phyloP scores from a whole-genome alignment of 805 yeast species.

The Barnettozyma populi region DNA sequence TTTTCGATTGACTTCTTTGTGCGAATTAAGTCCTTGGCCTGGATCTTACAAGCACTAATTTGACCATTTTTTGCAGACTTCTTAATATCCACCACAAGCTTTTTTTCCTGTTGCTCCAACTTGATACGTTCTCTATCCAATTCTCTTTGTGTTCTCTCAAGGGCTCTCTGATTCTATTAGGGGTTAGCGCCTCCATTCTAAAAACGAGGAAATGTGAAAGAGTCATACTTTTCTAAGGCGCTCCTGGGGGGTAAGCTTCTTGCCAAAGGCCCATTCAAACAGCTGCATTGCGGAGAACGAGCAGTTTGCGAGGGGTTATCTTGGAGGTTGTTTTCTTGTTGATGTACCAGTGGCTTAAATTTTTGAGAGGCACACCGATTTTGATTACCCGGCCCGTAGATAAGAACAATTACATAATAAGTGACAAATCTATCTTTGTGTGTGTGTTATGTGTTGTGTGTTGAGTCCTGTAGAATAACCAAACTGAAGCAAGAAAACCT shows the following conservation, averaged over 20 bases:
- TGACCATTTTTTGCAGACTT: conserved; percentile 90
- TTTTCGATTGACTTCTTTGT: conserved; percentile 78
- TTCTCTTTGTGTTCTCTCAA: conserved; percentile 93
- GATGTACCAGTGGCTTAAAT: background rate
- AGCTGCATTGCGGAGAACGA: conserved; percentile 41
- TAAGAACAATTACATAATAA: background rate
- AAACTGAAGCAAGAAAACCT: no score
- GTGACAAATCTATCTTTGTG: background rate
- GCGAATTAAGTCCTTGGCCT: conserved; percentile 91
- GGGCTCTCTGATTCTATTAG: conserved; percentile 77
- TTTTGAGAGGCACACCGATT: background rate
- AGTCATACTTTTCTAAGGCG: conserved; percentile 63
- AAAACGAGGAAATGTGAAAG: no score
- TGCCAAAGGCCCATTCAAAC: conserved; percentile 95
- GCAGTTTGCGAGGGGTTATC: background rate
- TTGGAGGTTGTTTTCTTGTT: background rate
- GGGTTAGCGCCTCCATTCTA: background rate
- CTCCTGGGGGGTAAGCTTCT: conserved; percentile 90
- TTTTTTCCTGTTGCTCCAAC: conserved; percentile 88
- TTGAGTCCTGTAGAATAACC: no score
- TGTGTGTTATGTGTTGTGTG: background rate
- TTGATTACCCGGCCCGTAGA: conserved; percentile 1
- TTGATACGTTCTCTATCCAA: conserved; percentile 82
- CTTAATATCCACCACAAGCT: conserved; percentile 77
- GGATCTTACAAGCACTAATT: conserved; percentile 82